Evolutionary conservation across 495 filamentous ascomycete species (phyloP).

Genomic region (Entonaema liquescens): DNA sequence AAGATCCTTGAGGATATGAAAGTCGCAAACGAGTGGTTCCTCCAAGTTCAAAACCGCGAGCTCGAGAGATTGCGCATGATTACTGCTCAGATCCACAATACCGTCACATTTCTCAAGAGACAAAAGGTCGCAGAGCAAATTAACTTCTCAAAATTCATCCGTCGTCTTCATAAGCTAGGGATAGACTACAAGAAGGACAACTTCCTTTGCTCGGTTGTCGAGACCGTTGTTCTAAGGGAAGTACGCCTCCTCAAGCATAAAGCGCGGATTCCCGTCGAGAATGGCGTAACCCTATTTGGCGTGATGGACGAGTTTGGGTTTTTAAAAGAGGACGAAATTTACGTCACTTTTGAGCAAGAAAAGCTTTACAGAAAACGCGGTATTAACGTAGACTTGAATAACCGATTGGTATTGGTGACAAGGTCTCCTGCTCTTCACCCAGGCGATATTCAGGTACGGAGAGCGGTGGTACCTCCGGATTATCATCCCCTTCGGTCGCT

Average conservation of each 20-base stretch:
- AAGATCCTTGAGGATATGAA: slow-evolving; percentile 82
- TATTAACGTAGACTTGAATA: slow-evolving; percentile 26
- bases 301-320: slow-evolving; percentile 83
- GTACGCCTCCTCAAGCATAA: slow-evolving; percentile 79
- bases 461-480: slow-evolving; percentile 59
- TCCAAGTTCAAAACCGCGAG: slow-evolving; percentile 65
- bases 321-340: slow-evolving; percentile 73
- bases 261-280: slow-evolving; percentile 71
- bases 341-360: slow-evolving; percentile 57
- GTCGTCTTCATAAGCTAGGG: slow-evolving; percentile 57
- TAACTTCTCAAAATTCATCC: slow-evolving; percentile 66
- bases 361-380: slow-evolving; percentile 23
- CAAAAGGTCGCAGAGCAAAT: slow-evolving; percentile 64
- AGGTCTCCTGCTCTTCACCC: slow-evolving; percentile 80
- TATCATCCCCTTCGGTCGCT: slow-evolving; percentile 67
- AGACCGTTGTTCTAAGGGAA: slow-evolving; percentile 69
- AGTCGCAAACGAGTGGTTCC: slow-evolving; percentile 64
- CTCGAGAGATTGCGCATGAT: slow-evolving; percentile 65
- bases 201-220: slow-evolving; percentile 71
- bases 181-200: slow-evolving; percentile 69
- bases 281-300: slow-evolving; percentile 78
- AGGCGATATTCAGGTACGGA: slow-evolving; percentile 76
- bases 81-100: slow-evolving; percentile 62
- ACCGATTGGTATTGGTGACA: slow-evolving; percentile 63
- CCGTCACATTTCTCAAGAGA: slow-evolving; percentile 67